Base-by-base conservation (phyloP, 2,329 filamentous ascomycete species). In the Aureobasidium sp. region DNA sequence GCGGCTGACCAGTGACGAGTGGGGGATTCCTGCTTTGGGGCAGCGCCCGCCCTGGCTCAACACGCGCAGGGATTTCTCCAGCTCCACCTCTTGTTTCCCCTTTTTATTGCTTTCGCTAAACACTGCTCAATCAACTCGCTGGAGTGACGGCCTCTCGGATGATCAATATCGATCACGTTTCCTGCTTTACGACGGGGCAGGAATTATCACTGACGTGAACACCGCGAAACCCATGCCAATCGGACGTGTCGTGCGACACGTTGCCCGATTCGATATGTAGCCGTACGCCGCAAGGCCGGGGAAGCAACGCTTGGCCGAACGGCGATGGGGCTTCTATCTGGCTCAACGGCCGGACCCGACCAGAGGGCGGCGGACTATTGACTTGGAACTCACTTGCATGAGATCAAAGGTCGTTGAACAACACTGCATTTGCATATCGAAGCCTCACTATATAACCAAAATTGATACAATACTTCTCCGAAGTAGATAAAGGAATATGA, bases 271-370 rank as follows among this genome's bases (percentile, higher is more conserved):
- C 53, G 29, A 57, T 42, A 20, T 11, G 14, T 20, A 55, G 17
- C 53, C 52, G 52, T 39, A 56, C 11, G 39, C 52, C 53, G 53
- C 53, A 57, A 34, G 41, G 12, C 53, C 41, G 53, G 53, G 27
- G 41, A 57, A 44, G 31, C 27, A 56, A 44, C 52, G 52, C 52
- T 56, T 56, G 53, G 53, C 41, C 41, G 27, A 22, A 34, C 29
- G 53, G 53, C 53, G 53, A 57, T 34, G 51, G 37, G 42, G 39
- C 25, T 17, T 44, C 37, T 55, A 31, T 42, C 52, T 14, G 37
- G 25, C n/a, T 17, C 41, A 57, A 57, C 53, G 53, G 53, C 53
- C 53, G 53, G 53, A 11, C 25, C 53, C 41, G 53, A 55, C 53
- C 25, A 44, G n/a, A 44, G 41, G 5, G 17, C 52, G 39, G 29